Evolutionary conservation across 2,329 filamentous ascomycete species (phyloP), one percentile per base, ranked within the genome.

Genomic region (Neopestalotiopsis clavispora): DNA sequence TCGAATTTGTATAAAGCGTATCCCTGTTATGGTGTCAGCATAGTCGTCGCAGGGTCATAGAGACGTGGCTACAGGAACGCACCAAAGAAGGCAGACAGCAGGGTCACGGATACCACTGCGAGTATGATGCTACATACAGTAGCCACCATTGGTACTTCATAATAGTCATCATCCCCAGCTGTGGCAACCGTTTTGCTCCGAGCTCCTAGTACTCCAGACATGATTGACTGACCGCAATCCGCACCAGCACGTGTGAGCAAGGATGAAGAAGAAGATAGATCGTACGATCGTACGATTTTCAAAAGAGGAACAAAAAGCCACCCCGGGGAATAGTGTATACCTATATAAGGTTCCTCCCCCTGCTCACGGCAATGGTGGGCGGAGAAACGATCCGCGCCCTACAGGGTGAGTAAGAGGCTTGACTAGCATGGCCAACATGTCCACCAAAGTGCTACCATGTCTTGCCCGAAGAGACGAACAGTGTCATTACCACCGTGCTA

Each of bases 1-100:
- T 69, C 75, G 81, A 57, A 84, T 77, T 9, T 74, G 78, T 20
- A 78, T 71, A 12, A 77, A 73, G 70, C 81, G 78, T 61, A 83
- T 80, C n/a, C 77, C 82, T 84, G 57, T 30, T 28, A 2, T 2
- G 49, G 68, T 65, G 70, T 62, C 28, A 56, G 32, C 58, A 59
- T 59, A 30, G 28, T 17, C n/a, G 45, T 14, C 34, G 34, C 20
- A 56, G 12, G 20, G 23, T 4, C 0, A 6, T 52, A 40, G 23
- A 38, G 34, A 10, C 23, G 4, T 12, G 34, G 30, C 34, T 62
- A 17, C 5, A 62, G 34, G 14, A 20, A 70, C 72, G 14, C 10
- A 75, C 74, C 68, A 34, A 70, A 56, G 69, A 72, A 74, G 30
- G 69, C 69, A 7, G 74, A 71, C 45, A 77, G 17, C 12, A 72